Evolutionary conservation across 1,284 basidiomycete species (phyloP).

Genomic region (Apiotrichum domesticum): DNA sequence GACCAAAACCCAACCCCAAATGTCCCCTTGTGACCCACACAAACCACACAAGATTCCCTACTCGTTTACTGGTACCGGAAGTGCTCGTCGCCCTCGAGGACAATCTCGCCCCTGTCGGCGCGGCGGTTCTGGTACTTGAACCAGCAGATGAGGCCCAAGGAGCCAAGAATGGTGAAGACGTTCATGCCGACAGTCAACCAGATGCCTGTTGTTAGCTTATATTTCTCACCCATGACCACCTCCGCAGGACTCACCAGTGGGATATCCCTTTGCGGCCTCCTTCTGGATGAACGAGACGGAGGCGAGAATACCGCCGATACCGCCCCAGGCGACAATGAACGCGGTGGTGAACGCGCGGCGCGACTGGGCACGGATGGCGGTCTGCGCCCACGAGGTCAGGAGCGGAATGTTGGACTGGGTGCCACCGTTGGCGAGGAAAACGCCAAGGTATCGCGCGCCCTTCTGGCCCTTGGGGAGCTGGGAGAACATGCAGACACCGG

Average conservation of each 20-base stretch:
- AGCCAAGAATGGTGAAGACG: not conserved
- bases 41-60: not conserved
- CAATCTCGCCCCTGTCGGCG: conserved; percentile 7
- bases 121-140: conserved; percentile 11
- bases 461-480: conserved; percentile 5
- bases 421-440: conserved; percentile 37
- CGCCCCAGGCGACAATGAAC: conserved; percentile 16
- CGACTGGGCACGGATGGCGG: conserved; percentile 47
- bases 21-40: no score
- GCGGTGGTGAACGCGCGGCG: conserved; percentile 35
- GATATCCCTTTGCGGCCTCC: conserved; percentile 12
- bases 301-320: conserved; percentile 19
- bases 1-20: no score
- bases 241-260: not conserved
- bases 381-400: conserved; percentile 40
- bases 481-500: conserved; percentile 13
- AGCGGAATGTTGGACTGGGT: conserved; percentile 34
- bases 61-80: conserved; percentile 2
- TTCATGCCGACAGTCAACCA: conserved; percentile 14
- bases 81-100: conserved; percentile 6
- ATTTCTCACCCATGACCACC: no score
- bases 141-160: conserved; percentile 2
- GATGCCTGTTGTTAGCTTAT: conserved; percentile 1
- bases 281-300: conserved; percentile 15
- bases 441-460: conserved; percentile 11